A percentile compares a stretch with the other conserved stretches of the same genome.
Evolutionary conservation across 257 asterid species (phyloP).

Genomic region (Solanum pennellii): DNA sequence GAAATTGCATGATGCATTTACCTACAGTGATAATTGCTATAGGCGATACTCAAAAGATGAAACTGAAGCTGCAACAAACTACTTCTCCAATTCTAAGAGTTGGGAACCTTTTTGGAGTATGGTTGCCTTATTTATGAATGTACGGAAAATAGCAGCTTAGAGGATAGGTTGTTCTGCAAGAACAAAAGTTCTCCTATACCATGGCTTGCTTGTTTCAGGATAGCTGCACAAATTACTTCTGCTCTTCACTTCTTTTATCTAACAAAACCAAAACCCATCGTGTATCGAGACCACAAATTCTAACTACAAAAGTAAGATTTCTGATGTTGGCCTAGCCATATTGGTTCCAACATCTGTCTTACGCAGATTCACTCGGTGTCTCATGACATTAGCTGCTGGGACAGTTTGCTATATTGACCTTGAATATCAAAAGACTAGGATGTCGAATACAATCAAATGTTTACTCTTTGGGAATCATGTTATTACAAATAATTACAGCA

Average conservation of each 20-base stretch:
- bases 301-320: slow-evolving; percentile 71
- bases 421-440: slow-evolving; percentile 85
- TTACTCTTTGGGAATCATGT: slow-evolving; percentile 60
- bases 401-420: slow-evolving; percentile 98
- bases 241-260: slow-evolving; percentile 81
- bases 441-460: slow-evolving; percentile 78
- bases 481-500: slow-evolving; percentile 66
- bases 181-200: slow-evolving; percentile 42
- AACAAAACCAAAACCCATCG: slow-evolving; percentile 77
- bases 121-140: slow-evolving; percentile 92
- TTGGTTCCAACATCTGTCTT: slow-evolving; percentile 59
- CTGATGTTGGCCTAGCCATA: slow-evolving; percentile 80
- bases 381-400: slow-evolving; percentile 90
- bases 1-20: slow-evolving; percentile 47
- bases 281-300: slow-evolving; percentile 83
- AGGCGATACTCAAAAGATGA: slow-evolving; percentile 54
- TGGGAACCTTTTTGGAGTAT: slow-evolving; percentile 89
- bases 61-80: slow-evolving; percentile 57
- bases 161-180: slow-evolving; percentile 57
- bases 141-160: slow-evolving; percentile 80
- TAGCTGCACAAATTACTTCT: slow-evolving; percentile 81
- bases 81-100: slow-evolving; percentile 44
- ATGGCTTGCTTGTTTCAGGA: slow-evolving; percentile 58
- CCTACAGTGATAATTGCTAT: slow-evolving; percentile 25
- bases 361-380: slow-evolving; percentile 48